A percentile compares a stretch with the other conserved stretches of the same genome.
phyloP scores from a whole-genome alignment of 2,329 filamentous ascomycete species.

The Myriangium duriaei region DNA sequence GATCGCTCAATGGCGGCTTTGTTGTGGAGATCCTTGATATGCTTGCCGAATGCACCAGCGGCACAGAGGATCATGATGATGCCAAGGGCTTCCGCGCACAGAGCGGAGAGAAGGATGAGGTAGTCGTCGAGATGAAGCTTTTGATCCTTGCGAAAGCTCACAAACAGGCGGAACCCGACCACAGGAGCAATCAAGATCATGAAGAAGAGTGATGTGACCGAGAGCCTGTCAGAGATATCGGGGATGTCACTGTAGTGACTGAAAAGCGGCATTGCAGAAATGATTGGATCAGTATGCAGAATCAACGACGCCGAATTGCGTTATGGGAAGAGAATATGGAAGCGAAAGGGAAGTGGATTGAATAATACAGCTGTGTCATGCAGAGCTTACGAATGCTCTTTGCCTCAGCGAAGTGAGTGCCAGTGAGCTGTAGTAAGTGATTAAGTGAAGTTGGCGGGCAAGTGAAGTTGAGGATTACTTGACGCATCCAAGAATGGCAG shows the following conservation, averaged over 20 bases:
- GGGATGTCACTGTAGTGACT: constrained; percentile 4
- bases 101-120: constrained; percentile 6
- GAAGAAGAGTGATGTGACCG: constrained; percentile 8
- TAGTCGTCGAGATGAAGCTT: constrained; percentile 6
- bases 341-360: no score
- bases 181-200: constrained; percentile 1
- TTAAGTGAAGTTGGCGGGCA: no score
- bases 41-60: constrained; percentile 7
- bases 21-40: constrained; percentile 4
- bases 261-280: constrained; percentile 5
- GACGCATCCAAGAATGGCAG: no score
- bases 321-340: no score
- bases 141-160: constrained; percentile 1
- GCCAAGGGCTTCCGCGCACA: constrained; percentile 7
- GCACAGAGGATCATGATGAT: constrained; percentile 8
- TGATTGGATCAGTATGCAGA: no score
- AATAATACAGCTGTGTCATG: no score
- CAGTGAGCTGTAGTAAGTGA: no score
- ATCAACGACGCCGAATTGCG: no score
- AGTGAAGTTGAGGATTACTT: no score
- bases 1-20: constrained; percentile 3
- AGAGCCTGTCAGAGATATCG: constrained; percentile 4
- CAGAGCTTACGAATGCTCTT: no score
- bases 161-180: constrained; percentile 3
- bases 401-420: no score